Base-by-base conservation (phyloP, 768 basidiomycete genomes). In the Tricholoma matsutake region DNA sequence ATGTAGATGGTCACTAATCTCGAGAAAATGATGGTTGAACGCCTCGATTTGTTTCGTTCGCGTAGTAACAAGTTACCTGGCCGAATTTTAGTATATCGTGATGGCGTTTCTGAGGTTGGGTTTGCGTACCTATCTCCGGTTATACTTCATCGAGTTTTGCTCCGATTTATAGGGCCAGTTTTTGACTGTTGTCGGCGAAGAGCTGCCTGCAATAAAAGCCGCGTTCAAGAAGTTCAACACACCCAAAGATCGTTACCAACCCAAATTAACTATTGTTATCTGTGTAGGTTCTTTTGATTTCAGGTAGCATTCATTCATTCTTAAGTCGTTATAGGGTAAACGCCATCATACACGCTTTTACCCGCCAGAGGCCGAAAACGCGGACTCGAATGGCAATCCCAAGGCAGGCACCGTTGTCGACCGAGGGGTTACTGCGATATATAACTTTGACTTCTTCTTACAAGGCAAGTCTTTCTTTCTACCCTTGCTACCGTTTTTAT, bases 391-490 rank as follows among this genome's bases (percentile, higher is more conserved):
- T 60, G 88, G 88, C 0, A 93, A 94, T 67, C 88, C 91, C 0
- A 79, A 79, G 11, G 83, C 91, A 0, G 92, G 92, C 2, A 91
- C 91, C 1, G 86, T 93, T 2, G 86, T 91, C n/a, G 92, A 94
- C 72, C 80, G 83, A 31, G 92, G 92, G 35, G 83, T 93, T 22
- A 92, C 83, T 1, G 71, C 91, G 10, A 78, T 86, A 0, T 87
- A 84, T 56, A 75, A 85, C 59, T 87, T 86, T 59, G 86, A 88
- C 61, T 87, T 86, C 71, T 86, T 86, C 67, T 75, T 89, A 3
- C 86, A 93, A 81, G 81, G 82, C 81, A 62, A n/a, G 63, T 62
- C 2, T n/a, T 53, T 18, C 3, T 52, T 31, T 9, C 4, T 28
- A n/a, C 29, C 13, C 29, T 34, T 28, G 10, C 9, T 6, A 54